A percentile compares a stretch with the other conserved stretches of the same genome.
Conservation (phyloP, 768 basidiomycete genomes). For the Auriculariales sp. region DNA sequence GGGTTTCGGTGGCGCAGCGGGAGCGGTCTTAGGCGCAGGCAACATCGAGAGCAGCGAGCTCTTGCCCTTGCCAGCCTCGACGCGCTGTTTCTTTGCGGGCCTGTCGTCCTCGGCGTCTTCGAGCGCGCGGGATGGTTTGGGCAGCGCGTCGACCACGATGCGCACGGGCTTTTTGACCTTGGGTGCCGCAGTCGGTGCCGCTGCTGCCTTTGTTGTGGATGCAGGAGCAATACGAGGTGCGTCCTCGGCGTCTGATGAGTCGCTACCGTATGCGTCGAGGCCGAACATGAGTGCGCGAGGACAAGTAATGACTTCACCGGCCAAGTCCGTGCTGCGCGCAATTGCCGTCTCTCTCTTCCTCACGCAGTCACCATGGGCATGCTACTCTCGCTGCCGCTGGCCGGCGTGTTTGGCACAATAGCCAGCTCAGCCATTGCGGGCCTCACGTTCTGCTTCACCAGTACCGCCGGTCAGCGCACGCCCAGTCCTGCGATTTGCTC, state of each 20-base stretch:
- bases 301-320: not conserved
- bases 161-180: constrained; percentile 40
- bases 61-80: constrained; percentile 28
- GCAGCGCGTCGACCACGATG: constrained; percentile 46
- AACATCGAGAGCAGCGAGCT: constrained; percentile 62
- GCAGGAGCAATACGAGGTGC: constrained; percentile 17
- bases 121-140: constrained; percentile 25
- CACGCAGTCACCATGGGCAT: constrained; percentile 40
- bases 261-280: constrained; percentile 67
- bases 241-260: constrained; percentile 38
- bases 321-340: not conserved
- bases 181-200: constrained; percentile 11
- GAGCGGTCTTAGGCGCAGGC: constrained; percentile 52
- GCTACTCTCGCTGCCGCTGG: constrained; percentile 56
- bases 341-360: not conserved
- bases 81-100: constrained; percentile 38
- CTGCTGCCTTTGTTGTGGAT: constrained; percentile 3
- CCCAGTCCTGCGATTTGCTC: constrained; percentile 3
- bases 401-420: constrained; percentile 52
- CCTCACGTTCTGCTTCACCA: constrained; percentile 74
- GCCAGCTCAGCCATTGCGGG: constrained; percentile 76
- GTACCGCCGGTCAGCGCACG: constrained; percentile 50
- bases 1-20: constrained; percentile 24
- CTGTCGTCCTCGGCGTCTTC: constrained; percentile 22
- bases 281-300: constrained; percentile 40